Evolutionary conservation across 2,329 filamentous ascomycete species (phyloP).

Genomic region (Macrophomina tecta): DNA sequence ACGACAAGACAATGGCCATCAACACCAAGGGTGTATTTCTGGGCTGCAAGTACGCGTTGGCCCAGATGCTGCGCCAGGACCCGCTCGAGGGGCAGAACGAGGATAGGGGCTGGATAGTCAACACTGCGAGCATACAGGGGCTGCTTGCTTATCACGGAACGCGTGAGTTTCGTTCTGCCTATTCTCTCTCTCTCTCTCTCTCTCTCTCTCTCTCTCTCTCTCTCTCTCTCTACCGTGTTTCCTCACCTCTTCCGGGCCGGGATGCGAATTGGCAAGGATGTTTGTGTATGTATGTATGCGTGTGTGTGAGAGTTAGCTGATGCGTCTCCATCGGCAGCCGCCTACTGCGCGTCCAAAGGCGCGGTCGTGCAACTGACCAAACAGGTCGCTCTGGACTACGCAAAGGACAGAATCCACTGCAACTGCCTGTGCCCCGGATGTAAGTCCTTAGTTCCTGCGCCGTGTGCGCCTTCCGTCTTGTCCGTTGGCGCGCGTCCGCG

Average conservation of each 20-base stretch:
- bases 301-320: background rate
- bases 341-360: constrained; percentile 56
- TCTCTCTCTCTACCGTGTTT: background rate
- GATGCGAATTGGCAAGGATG: background rate
- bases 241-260: background rate
- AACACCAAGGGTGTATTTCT: constrained; percentile 49
- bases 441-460: constrained; percentile 32
- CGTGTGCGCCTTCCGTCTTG: background rate
- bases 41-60: constrained; percentile 46
- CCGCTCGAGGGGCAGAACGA: constrained; percentile 33
- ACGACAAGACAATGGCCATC: constrained; percentile 45
- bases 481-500: background rate
- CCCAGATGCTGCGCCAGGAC: constrained; percentile 47
- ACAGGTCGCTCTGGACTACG: constrained; percentile 53
- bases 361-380: constrained; percentile 55
- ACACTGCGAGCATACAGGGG: constrained; percentile 45
- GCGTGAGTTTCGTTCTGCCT: constrained; percentile 31
- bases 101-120: constrained; percentile 48
- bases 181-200: no score
- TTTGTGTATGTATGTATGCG: no score
- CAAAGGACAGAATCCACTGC: constrained; percentile 48
- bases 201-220: no score
- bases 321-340: constrained; percentile 33
- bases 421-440: constrained; percentile 53
- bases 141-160: constrained; percentile 40